Conservation (phyloP, 2,329 filamentous ascomycete species). For the Aspergillus jensenii region DNA sequence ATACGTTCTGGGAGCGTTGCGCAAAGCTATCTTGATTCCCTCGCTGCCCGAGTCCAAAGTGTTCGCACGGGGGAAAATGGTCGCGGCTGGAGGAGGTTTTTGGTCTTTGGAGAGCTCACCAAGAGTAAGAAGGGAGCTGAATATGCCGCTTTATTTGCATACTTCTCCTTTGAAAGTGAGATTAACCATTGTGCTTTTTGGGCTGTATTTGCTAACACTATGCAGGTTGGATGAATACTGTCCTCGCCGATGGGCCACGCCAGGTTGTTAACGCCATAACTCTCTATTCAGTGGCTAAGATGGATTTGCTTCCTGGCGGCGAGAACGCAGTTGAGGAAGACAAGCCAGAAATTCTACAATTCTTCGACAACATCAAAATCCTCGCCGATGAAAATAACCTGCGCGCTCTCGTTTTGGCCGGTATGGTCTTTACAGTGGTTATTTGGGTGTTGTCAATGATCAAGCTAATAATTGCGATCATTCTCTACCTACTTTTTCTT, state of each 20-base stretch:
- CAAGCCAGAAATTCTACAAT: constrained; percentile 66
- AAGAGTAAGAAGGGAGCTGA: constrained; percentile 89
- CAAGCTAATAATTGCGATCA: constrained; percentile 66
- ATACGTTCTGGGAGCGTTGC: constrained; percentile 84
- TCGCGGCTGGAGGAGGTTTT: constrained; percentile 81
- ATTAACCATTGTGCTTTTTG: background rate
- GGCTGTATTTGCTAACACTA: background rate
- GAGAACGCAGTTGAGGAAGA: constrained; percentile 55
- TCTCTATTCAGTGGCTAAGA: constrained; percentile 76
- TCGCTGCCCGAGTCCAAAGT: constrained; percentile 83
- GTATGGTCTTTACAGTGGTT: constrained; percentile 89
- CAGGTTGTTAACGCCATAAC: constrained; percentile 90
- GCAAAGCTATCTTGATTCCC: constrained; percentile 84
- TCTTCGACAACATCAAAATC: constrained; percentile 77
- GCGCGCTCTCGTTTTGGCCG: constrained; percentile 78
- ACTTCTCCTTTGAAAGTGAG: constrained; percentile 71
- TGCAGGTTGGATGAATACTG: constrained; percentile 79
- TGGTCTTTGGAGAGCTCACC: constrained; percentile 89
- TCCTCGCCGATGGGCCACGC: constrained; percentile 88
- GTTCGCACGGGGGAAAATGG: constrained; percentile 68
- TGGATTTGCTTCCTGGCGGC: constrained; percentile 67
- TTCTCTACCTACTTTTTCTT: constrained; percentile 85
- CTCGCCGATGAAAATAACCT: constrained; percentile 72
- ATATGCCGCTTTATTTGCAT: constrained; percentile 87
- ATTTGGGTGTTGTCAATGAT: constrained; percentile 84